These are phyloP conservation scores for Steccherinum ochraceum DNA, from an alignment of 768 basidiomycete genomes.

Conservation along the genomic window DNA sequence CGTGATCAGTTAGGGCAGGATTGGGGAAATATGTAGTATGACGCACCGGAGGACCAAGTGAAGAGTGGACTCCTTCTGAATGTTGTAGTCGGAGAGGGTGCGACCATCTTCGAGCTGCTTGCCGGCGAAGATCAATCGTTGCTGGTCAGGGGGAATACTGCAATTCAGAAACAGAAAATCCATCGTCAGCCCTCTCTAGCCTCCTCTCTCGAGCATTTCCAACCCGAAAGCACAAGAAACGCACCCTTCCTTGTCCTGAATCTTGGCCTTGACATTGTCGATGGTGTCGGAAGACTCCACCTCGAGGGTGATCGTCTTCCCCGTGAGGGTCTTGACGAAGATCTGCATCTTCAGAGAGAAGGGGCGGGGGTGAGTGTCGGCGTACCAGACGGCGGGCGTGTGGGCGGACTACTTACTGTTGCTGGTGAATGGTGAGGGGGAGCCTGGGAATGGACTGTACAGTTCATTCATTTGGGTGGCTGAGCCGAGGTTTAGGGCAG, in stretches of 20 bases:
- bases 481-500: constrained; percentile 21
- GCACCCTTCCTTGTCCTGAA: constrained; percentile 74
- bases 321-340: constrained; percentile 88
- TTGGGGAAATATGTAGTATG: background rate
- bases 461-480: constrained; percentile 19
- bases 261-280: constrained; percentile 88
- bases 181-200: constrained; percentile 4
- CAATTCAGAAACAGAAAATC: background rate
- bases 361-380: constrained; percentile 15
- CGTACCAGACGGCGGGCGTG: constrained; percentile 7
- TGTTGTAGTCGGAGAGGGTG: constrained; percentile 95
- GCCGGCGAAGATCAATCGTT: constrained; percentile 93
- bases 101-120: constrained; percentile 99
- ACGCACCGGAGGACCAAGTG: constrained; percentile 92
- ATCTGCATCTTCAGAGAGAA: constrained; percentile 38
- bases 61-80: constrained; percentile 96
- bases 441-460: constrained; percentile 26
- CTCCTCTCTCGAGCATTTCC: background rate
- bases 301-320: constrained; percentile 98
- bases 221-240: too few relatives aligned
- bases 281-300: constrained; percentile 96
- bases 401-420: constrained; percentile 12
- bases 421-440: constrained; percentile 15
- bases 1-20: background rate
- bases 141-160: constrained; percentile 92